Conservation (phyloP, 164 flowering plant genomes). For the Kalanchoe fedtschenkoi region DNA sequence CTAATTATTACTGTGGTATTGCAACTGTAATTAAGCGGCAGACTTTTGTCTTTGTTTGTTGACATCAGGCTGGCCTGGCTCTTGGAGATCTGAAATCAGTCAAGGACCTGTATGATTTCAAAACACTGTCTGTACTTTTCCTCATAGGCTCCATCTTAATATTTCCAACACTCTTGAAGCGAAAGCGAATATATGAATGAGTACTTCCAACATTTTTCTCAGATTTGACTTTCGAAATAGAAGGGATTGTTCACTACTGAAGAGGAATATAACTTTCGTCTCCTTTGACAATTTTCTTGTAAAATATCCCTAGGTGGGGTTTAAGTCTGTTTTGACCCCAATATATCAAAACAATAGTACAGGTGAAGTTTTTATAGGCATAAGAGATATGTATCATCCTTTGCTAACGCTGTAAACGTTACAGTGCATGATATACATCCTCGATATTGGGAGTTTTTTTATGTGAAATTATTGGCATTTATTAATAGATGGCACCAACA, state of each 20-base stretch:
- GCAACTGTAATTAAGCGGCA: not conserved
- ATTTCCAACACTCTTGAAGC: slow-evolving; percentile 60
- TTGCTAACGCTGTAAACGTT: not conserved
- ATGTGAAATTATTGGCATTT: no score
- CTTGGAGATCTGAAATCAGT: slow-evolving; percentile 81
- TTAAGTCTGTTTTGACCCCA: not conserved
- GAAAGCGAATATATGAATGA: slow-evolving; percentile 69
- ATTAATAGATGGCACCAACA: no score
- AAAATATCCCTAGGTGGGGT: not conserved
- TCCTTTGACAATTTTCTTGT: not conserved
- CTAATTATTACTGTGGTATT: not conserved
- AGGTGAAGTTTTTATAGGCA: not conserved
- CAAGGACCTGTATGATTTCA: slow-evolving; percentile 83
- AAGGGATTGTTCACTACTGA: not conserved
- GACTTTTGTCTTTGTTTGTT: not conserved
- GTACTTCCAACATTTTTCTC: not conserved
- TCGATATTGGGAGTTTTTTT: no score
- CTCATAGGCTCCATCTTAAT: slow-evolving; percentile 62
- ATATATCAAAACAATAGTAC: not conserved
- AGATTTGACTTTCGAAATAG: not conserved
- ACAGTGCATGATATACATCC: no score
- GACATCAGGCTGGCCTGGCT: slow-evolving; percentile 79
- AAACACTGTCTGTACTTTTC: slow-evolving; percentile 68
- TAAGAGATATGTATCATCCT: not conserved
- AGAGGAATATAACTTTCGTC: not conserved